These are phyloP conservation scores for Pseudogymnoascus sp. DNA, from an alignment of 2,329 filamentous ascomycete species.

Conservation along the genomic window DNA sequence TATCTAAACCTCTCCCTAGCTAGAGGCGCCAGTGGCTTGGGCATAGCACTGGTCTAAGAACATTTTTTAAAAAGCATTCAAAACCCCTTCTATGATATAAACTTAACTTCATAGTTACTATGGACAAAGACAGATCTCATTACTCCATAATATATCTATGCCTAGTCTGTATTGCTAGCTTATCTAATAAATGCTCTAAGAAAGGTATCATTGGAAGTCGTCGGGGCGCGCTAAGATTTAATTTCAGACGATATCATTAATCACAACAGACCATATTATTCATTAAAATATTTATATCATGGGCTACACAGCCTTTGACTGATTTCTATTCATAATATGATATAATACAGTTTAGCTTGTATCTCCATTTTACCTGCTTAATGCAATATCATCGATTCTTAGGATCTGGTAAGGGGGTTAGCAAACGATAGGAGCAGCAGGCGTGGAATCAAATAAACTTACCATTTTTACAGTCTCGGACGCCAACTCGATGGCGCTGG, in stretches of 20 bases:
- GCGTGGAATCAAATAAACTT: neutral
- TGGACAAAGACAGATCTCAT: too few species aligned
- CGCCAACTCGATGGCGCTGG: slow-evolving; percentile 92
- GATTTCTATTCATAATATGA: slow-evolving; percentile 10
- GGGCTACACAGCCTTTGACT: slow-evolving; percentile 10
- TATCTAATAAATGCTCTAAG: too few species aligned
- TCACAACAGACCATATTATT: neutral
- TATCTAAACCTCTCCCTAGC: too few species aligned
- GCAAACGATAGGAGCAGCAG: neutral
- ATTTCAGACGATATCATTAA: neutral
- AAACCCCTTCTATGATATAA: too few species aligned
- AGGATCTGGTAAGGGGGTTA: slow-evolving; percentile 38
- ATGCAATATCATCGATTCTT: slow-evolving; percentile 61
- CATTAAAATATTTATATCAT: slow-evolving; percentile 11
- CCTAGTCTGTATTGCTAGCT: too few species aligned
- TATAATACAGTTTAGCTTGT: slow-evolving; percentile 12
- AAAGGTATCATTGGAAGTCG: too few species aligned
- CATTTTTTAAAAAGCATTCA: too few species aligned
- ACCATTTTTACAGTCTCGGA: slow-evolving; percentile 96
- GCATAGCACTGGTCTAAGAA: too few species aligned
- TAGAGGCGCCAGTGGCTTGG: too few species aligned
- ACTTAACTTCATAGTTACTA: too few species aligned
- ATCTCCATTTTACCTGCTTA: slow-evolving; percentile 46
- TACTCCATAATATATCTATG: too few species aligned
- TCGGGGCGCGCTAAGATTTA: neutral